Evolutionary conservation across 2,329 filamentous ascomycete genomes (phyloP).

Genomic region (Fusarium palustre): DNA sequence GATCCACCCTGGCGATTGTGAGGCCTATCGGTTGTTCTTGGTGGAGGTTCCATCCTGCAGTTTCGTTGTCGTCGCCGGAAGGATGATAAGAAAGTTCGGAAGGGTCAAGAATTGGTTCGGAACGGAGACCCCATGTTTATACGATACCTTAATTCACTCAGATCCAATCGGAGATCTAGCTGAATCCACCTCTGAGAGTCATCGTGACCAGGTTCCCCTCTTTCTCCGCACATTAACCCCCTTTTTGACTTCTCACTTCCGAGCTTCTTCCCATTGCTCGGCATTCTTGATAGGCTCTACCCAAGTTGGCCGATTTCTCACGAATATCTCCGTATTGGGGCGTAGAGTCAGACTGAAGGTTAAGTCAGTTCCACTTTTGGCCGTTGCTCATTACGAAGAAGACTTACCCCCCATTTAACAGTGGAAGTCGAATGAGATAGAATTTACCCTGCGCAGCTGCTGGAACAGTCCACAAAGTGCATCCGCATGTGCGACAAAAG

Average conservation of each 20-base stretch:
- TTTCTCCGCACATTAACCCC: slow-evolving; percentile 10
- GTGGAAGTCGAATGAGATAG: slow-evolving; percentile 41
- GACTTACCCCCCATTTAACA: slow-evolving; percentile 46
- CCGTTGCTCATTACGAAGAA: background rate
- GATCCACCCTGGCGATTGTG: slow-evolving; percentile 24
- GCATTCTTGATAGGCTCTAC: slow-evolving; percentile 32
- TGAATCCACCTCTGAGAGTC: background rate
- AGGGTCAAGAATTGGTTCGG: slow-evolving; percentile 22
- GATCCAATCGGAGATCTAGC: background rate
- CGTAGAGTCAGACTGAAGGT: slow-evolving; percentile 25
- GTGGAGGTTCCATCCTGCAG: slow-evolving; percentile 31
- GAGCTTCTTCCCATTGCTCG: slow-evolving; percentile 46
- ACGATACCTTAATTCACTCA: background rate
- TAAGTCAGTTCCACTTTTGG: background rate
- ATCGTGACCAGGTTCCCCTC: background rate
- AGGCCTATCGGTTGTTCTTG: background rate
- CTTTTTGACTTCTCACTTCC: slow-evolving; percentile 34
- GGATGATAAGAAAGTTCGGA: slow-evolving; percentile 11
- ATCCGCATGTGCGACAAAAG: slow-evolving; percentile 45
- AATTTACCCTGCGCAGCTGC: slow-evolving; percentile 42
- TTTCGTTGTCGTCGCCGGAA: background rate
- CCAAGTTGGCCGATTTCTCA: slow-evolving; percentile 47
- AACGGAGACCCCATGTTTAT: slow-evolving; percentile 1
- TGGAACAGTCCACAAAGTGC: slow-evolving; percentile 47
- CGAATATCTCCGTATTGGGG: slow-evolving; percentile 48